These are phyloP conservation scores for Nepenthes alata DNA, from an alignment of 179 eudicot species.

Conservation along the genomic window DNA sequence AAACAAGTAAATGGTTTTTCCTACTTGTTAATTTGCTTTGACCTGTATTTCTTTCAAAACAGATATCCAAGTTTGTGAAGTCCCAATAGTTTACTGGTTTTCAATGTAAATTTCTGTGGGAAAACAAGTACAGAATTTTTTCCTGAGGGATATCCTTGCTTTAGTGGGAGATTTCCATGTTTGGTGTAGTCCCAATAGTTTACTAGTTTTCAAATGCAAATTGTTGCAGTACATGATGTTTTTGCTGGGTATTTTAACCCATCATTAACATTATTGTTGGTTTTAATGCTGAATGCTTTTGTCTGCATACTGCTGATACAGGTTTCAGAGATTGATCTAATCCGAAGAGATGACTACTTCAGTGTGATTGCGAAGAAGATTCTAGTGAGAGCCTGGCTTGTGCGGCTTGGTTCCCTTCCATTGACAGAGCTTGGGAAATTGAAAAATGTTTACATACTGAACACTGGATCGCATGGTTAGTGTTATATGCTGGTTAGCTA, in stretches of 20 bases:
- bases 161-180: too few relatives aligned
- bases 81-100: too few relatives aligned
- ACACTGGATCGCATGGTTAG: conserved; percentile 54
- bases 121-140: too few relatives aligned
- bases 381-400: conserved; percentile 47
- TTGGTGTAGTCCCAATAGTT: too few relatives aligned
- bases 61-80: too few relatives aligned
- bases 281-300: background rate
- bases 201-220: background rate
- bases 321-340: conserved; percentile 38
- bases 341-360: conserved; percentile 20
- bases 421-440: conserved; percentile 56
- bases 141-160: too few relatives aligned
- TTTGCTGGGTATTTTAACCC: background rate
- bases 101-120: too few relatives aligned
- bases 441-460: conserved; percentile 37
- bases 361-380: conserved; percentile 37
- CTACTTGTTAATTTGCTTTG: too few relatives aligned
- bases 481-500: background rate
- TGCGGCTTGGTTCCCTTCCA: conserved; percentile 46
- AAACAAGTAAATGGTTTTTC: too few relatives aligned
- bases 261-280: background rate
- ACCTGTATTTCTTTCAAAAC: too few relatives aligned
- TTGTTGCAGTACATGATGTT: background rate
- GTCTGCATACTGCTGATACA: conserved; percentile 12